phyloP scores from a whole-genome alignment of 2,329 filamentous ascomycete species.

The Fusarium luffae region DNA sequence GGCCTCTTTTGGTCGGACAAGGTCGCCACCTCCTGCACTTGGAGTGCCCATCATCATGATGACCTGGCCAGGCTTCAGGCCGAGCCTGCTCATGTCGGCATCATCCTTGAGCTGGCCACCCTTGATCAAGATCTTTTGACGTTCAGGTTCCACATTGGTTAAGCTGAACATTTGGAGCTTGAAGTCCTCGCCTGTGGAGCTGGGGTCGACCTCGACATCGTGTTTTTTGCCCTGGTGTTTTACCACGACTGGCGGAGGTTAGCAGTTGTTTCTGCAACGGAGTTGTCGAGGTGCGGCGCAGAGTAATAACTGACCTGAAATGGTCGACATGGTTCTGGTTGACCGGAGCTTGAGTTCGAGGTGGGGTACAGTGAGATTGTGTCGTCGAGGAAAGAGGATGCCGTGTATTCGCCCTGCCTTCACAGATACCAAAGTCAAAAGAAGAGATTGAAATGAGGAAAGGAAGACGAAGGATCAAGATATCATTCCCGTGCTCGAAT shows the following conservation, averaged over 20 bases:
- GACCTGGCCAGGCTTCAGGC: slow-evolving; percentile 84
- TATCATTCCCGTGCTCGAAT: background rate
- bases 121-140: slow-evolving; percentile 96
- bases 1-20: slow-evolving; percentile 80
- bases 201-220: slow-evolving; percentile 89
- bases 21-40: slow-evolving; percentile 68
- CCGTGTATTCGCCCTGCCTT: background rate
- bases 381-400: background rate
- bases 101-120: slow-evolving; percentile 96
- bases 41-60: slow-evolving; percentile 99
- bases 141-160: slow-evolving; percentile 93
- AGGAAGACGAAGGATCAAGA: background rate
- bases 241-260: slow-evolving; percentile 74
- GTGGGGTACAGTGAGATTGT: background rate
- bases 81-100: slow-evolving; percentile 83
- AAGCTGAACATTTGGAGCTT: slow-evolving; percentile 96
- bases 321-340: slow-evolving; percentile 61
- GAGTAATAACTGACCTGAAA: slow-evolving; percentile 60
- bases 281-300: background rate
- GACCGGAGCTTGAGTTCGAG: slow-evolving; percentile 24
- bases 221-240: slow-evolving; percentile 97
- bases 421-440: slow-evolving; percentile 1
- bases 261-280: slow-evolving; percentile 13
- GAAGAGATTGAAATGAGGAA: background rate
- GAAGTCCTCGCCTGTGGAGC: slow-evolving; percentile 88